Evolutionary conservation across 2,329 filamentous ascomycete species (phyloP), one percentile per base, ranked within the genome.

Genomic region (Hymenoscyphus scutula): DNA sequence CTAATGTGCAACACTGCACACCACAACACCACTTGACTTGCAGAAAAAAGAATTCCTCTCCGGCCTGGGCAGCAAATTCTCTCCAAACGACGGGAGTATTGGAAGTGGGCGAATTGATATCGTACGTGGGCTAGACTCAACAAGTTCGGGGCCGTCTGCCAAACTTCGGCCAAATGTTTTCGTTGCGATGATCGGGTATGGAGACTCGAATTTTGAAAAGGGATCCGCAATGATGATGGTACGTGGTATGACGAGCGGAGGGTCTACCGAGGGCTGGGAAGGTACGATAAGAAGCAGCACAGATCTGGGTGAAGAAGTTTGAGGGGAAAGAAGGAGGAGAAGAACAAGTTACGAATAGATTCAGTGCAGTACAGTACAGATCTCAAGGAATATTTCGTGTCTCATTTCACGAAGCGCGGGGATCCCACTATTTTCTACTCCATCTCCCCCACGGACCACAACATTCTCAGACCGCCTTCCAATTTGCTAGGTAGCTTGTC

Each of bases 401-500:
- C 41, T 48, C 41, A 48, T 48, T 48, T 48, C 41, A 48, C 41
- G 19, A 34, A 34, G 19, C 41, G 41, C 41, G 41, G 41, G 41
- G 41, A 48, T 25, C 41, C 41, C 41, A 23, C 41, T 19, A 25
- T 48, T 48, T 48, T 48, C 19, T 41, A 17, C 41, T 23, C 10
- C 23, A 19, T 11, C 19, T 7, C 23, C 41, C 41, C 41, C 41
- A 48, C 41, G 19, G 41, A 48, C 41, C 41, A 48, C 41, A 48
- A 23, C 41, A 32, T 27, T 27, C 51, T 54, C 25, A 25, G 51
- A 54, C 51, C 51, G 51, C 51, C 51, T 29, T 30, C 15, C 29
- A 17, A 27, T 23, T 23, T 29, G 29, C 51, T 54, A 54, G 51
- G n/a, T n/a, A n/a, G n/a, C 51, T 54, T 54, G 51, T 54, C 51